Conservation (phyloP, 495 filamentous ascomycete species). For the Xylaria acuta region DNA sequence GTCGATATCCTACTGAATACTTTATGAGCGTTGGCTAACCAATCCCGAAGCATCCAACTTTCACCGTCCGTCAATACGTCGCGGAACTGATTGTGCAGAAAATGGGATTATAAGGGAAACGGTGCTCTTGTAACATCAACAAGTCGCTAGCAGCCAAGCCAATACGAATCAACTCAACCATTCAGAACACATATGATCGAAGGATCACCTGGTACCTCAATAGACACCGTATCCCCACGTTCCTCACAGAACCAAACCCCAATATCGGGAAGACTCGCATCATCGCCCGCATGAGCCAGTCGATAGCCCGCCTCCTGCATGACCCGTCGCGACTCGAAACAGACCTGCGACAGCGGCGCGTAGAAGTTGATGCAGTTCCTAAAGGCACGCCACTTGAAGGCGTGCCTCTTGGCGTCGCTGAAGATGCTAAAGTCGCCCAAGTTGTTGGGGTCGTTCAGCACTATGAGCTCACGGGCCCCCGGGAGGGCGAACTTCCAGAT, state of each 20-base stretch:
- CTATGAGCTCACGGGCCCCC: background rate
- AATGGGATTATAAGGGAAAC: background rate
- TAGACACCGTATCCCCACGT: background rate
- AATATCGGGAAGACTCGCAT: background rate
- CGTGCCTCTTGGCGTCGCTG: background rate
- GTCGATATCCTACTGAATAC: background rate
- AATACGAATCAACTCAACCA: background rate
- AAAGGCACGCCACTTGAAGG: no score
- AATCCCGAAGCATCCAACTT: slow-evolving; percentile 17
- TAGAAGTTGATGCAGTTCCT: background rate
- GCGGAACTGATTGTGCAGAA: slow-evolving; percentile 7
- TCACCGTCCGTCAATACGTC: slow-evolving; percentile 16
- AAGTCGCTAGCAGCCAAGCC: background rate
- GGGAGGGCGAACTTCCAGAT: background rate
- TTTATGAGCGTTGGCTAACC: background rate
- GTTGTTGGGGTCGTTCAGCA: background rate
- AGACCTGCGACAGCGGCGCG: background rate
- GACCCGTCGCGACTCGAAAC: background rate
- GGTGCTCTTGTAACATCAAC: background rate
- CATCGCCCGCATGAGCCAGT: background rate
- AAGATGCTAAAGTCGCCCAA: no score
- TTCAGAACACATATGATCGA: background rate
- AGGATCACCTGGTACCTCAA: no score
- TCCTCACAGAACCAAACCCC: background rate
- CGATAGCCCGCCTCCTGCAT: background rate